Base-by-base conservation (phyloP, 2,329 filamentous ascomycete species). In the Aspergillus clavatus region DNA sequence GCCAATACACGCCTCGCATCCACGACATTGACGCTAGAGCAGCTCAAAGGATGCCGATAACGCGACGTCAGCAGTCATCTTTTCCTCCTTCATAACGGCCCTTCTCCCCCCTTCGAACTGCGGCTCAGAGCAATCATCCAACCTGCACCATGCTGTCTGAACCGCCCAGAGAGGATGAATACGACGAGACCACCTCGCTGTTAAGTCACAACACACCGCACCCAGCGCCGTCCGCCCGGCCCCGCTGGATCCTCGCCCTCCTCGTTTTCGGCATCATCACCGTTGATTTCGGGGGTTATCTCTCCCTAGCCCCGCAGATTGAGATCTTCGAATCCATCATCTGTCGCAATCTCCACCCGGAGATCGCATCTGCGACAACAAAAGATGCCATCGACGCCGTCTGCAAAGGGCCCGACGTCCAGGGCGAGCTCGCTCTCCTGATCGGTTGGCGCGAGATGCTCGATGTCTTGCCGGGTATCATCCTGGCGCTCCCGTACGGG, bases 311-410 rank as follows among this genome's bases (percentile, higher is more conserved):
- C n/a, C 50, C 50, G 4, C 50, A 50, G 36, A 44, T 43, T 8
- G 43, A 47, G 35, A 42, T 50, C 7, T 40, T 43, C 24, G 50
- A 52, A 43, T 36, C 29, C n/a, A 45, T 50, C 24, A 45, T 52
- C 41, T 52, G 47, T n/a, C 47, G 40, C 14, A 38, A 27, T 18
- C 26, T 52, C 23, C 43, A 51, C 28, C 46, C 48, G 4, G 39
- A 46, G 31, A 33, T 33, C 29, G 29, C 29, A 33, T 10, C 11
- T 16, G n/a, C 18, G 2, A 33, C 29, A n/a, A 16, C n/a, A 1
- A 8, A 33, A 8, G 29, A 18, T n/a, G 14, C 11, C 7, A 18
- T 18, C 3, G 14, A 10, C 10, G 31, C 7, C 16, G 18, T 5
- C 16, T 52, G 50, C 18, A 52, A 50, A 26, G 16, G 27, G 2